Evolutionary conservation across 768 basidiomycete species (phyloP).

Genomic region (Chalciporus chontae): DNA sequence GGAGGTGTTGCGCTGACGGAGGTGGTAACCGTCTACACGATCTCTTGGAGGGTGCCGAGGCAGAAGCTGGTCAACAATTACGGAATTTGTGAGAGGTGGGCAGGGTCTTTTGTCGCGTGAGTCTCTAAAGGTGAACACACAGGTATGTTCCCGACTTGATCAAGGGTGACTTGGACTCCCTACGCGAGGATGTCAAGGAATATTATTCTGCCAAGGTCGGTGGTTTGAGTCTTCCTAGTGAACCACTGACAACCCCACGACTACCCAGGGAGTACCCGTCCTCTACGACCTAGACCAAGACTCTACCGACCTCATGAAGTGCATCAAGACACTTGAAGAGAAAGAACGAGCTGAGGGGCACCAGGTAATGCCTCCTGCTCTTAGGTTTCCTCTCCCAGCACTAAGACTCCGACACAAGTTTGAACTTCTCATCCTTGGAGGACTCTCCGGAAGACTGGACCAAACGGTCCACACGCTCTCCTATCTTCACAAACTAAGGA

Average conservation of each 20-base stretch:
- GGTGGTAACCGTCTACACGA: conserved; percentile 86
- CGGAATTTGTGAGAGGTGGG: conserved; percentile 14
- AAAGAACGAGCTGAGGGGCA: conserved; percentile 45
- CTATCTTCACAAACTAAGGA: conserved; percentile 75
- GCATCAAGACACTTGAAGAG: conserved; percentile 58
- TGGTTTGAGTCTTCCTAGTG: neutral
- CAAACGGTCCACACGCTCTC: conserved; percentile 92
- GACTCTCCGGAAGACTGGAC: conserved; percentile 87
- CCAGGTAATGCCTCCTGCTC: conserved; percentile 29
- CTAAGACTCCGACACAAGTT: conserved; percentile 37
- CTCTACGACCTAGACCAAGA: conserved; percentile 68
- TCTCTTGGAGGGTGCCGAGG: conserved; percentile 20
- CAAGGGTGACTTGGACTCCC: conserved; percentile 92
- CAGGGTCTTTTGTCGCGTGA: neutral
- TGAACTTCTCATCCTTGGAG: conserved; percentile 79
- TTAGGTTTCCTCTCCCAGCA: neutral
- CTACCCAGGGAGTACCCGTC: conserved; percentile 60
- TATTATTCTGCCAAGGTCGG: conserved; percentile 65
- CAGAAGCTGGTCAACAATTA: conserved; percentile 2
- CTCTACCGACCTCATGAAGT: conserved; percentile 97
- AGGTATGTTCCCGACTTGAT: conserved; percentile 83
- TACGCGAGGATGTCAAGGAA: conserved; percentile 65
- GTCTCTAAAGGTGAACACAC: conserved; percentile 1
- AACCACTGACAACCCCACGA: neutral
- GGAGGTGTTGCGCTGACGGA: conserved; percentile 80